Percentiles rank a stretch among this genome's conserved stretches.
Evolutionary conservation across 306 rosid species (phyloP).

Genomic region (Urtica urens): DNA sequence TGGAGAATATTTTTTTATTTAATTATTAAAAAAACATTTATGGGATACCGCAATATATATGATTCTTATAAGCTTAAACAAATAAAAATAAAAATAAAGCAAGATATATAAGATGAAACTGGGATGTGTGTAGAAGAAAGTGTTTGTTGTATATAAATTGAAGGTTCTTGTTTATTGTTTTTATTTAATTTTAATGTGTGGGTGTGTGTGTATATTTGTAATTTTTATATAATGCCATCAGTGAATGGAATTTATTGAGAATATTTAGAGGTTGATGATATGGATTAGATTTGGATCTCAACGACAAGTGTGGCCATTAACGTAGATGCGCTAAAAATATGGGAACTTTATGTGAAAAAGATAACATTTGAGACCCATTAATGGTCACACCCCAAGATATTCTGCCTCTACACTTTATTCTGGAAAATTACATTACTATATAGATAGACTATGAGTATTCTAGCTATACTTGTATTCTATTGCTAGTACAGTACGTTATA

Average conservation of each 20-base stretch:
- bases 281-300: conserved; percentile 76
- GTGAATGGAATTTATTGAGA: conserved; percentile 21
- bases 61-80: conserved; percentile 44
- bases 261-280: conserved; percentile 30
- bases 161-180: no score
- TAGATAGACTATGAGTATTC: no score
- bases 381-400: conserved; percentile 27
- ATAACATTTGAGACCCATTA: conserved; percentile 9
- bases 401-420: conserved; percentile 18
- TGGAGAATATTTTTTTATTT: conserved; percentile 27
- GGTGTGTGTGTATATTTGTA: no score
- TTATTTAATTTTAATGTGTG: no score
- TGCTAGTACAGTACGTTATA: no score
- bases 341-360: conserved; percentile 10
- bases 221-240: conserved; percentile 18
- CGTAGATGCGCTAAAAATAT: conserved; percentile 31
- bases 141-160: no score
- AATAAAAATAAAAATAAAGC: no score
- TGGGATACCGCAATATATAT: conserved; percentile 20
- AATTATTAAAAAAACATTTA: neutral
- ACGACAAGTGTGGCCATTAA: conserved; percentile 22
- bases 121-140: no score
- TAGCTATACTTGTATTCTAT: no score
- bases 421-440: no score
- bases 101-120: no score